Conservation (phyloP, 345 rosid genomes). For the Reutealis trisperma region DNA sequence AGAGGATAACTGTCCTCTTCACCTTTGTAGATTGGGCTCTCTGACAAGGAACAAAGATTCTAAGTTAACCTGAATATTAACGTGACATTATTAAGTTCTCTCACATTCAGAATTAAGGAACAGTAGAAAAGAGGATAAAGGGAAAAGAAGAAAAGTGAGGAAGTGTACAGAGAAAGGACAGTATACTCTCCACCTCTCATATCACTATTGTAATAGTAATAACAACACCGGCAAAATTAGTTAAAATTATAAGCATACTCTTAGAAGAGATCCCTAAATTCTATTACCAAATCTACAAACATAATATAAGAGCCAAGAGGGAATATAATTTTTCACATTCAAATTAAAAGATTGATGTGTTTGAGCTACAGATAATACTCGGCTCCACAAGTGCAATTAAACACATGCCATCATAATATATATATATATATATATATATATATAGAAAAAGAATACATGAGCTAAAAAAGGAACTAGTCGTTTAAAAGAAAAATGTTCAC, state of each 20-base stretch:
- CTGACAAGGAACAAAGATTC: constrained; percentile 41
- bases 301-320: no score
- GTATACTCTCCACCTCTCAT: not conserved
- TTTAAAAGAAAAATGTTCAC: no score
- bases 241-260: no score
- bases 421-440: no score
- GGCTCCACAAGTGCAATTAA: not conserved
- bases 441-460: no score
- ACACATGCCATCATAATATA: not conserved
- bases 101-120: not conserved
- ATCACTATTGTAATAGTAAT: not conserved
- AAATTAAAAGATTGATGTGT: not conserved
- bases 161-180: no score
- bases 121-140: not conserved
- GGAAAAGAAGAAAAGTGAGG: not conserved
- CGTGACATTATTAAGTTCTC: not conserved
- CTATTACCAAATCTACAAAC: not conserved
- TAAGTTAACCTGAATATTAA: not conserved
- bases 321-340: not conserved
- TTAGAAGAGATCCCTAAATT: not conserved
- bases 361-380: not conserved
- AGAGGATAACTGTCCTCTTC: constrained; percentile 50
- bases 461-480: no score
- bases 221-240: not conserved
- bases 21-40: constrained; percentile 66